Conservation (phyloP, 192 early-diverging fungal genomes). For the Coemansia reversa region DNA sequence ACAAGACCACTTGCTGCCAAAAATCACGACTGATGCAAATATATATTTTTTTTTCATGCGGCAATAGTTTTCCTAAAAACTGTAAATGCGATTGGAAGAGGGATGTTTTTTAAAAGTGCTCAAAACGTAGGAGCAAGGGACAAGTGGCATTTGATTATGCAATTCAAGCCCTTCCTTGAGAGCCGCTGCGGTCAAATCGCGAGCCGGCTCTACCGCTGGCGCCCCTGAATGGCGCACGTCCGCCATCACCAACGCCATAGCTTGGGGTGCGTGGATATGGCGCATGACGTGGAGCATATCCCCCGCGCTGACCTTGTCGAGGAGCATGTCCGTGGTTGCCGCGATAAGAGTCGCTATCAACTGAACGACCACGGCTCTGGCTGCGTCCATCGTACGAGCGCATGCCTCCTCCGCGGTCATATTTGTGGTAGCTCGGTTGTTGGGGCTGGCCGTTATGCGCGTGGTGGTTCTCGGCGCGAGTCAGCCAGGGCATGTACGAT, state of each 20-base stretch:
- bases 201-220: neutral
- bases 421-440: slow-evolving; percentile 5
- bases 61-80: too few species aligned
- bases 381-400: slow-evolving; percentile 18
- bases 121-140: neutral
- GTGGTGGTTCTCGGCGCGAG: slow-evolving; percentile 11
- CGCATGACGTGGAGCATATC: slow-evolving; percentile 23
- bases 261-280: slow-evolving; percentile 34
- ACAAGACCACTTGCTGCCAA: too few species aligned
- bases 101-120: too few species aligned
- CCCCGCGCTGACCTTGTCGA: slow-evolving; percentile 16
- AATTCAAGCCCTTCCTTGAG: too few species aligned
- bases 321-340: slow-evolving; percentile 11
- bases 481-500: slow-evolving; percentile 38
- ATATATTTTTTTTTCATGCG: too few species aligned
- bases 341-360: slow-evolving; percentile 19
- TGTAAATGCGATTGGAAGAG: too few species aligned
- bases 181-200: too few species aligned
- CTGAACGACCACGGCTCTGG: slow-evolving; percentile 28
- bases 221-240: slow-evolving; percentile 4
- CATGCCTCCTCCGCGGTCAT: slow-evolving; percentile 2
- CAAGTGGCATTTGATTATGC: too few species aligned
- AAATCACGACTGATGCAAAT: too few species aligned
- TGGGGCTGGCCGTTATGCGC: neutral
- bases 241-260: neutral